Evolutionary conservation across 352 stramenopile genomes (phyloP), one percentile per base, ranked within the genome.

Genomic region (Pythium plurisporium): DNA sequence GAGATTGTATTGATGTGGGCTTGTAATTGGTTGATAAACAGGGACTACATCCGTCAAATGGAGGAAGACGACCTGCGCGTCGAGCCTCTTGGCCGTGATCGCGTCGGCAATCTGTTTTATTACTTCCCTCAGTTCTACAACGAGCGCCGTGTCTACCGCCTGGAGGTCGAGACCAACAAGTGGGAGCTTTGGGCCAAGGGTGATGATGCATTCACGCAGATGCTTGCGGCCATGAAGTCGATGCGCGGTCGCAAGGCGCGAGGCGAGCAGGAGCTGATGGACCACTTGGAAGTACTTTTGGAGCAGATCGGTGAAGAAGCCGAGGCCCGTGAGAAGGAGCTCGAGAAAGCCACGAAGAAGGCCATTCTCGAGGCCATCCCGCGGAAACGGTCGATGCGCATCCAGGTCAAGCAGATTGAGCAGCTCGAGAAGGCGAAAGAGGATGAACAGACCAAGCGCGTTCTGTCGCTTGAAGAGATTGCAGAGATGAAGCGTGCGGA

Each of bases 41-140:
- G 80, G 25, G 80, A 91, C 58, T 86, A 92, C 62, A 79, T 94
- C 59, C 84, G 82, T 7, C 70, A 90, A 60, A 94, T 94, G 84
- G 80, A 94, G 62, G 84, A 94, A 5, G 84, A 94, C 42, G 84
- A 94, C 42, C 65, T 94, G 36, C 74, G 84, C 19, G 69, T 91
- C 8, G 80, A 91, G 47, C 82, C 84, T 3, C 53, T 94, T 9
- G 84, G 84, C 15, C 74, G 77, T 12, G 84, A 94, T 44, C 84
- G 84, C 11, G 73, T 68, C 12, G 84, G 84, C 11, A 91, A 92
- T 31, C 44, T 78, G 9, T 94, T 79, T 59, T 94, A 82, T 48
- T 94, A 90, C 62, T 94, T 91, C 48, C 79, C 84, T 8, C 82
- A 94, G 67, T 94, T 94, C 52, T 94, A 90, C 56, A 74, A 89